phyloP scores from a whole-genome alignment of 192 early-diverging fungal genomes.

The Linnemannia elongata region DNA sequence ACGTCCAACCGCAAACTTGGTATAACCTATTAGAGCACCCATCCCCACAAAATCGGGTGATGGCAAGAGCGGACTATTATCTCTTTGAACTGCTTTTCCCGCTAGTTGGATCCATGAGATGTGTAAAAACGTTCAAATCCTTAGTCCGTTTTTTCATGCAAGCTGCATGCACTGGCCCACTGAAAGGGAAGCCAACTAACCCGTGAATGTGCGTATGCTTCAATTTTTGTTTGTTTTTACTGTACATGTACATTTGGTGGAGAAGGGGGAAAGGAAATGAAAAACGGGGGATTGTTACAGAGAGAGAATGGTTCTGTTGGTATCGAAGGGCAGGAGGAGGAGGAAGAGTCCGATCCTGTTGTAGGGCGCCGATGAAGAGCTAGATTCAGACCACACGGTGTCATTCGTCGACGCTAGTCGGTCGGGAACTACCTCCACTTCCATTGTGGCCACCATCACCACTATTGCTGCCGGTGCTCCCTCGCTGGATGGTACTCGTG shows the following conservation, averaged over 20 bases:
- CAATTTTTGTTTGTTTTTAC: background rate
- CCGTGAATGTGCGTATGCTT: too few relatives aligned
- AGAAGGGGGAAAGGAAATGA: background rate
- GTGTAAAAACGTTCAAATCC: too few relatives aligned
- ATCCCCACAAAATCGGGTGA: too few relatives aligned
- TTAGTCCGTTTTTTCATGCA: too few relatives aligned
- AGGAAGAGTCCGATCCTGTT: background rate
- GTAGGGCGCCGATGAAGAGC: background rate
- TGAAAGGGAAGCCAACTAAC: too few relatives aligned
- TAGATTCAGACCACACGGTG: background rate
- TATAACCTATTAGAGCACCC: too few relatives aligned
- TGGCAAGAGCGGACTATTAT: too few relatives aligned
- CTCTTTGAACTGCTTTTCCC: too few relatives aligned
- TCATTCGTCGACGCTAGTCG: conserved; percentile 54
- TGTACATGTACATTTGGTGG: background rate
- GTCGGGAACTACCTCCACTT: conserved; percentile 43
- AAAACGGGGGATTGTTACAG: background rate
- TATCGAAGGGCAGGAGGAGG: background rate
- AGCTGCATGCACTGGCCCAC: too few relatives aligned
- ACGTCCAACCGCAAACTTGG: too few relatives aligned
- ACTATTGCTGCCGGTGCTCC: conserved; percentile 55
- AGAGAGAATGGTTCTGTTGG: background rate
- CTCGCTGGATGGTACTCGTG: conserved; percentile 43
- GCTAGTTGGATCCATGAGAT: too few relatives aligned
- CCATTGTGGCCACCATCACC: conserved; percentile 42